Evolutionary conservation across 2,329 filamentous ascomycete genomes (phyloP).

Genomic region (Lachnellula suecica): DNA sequence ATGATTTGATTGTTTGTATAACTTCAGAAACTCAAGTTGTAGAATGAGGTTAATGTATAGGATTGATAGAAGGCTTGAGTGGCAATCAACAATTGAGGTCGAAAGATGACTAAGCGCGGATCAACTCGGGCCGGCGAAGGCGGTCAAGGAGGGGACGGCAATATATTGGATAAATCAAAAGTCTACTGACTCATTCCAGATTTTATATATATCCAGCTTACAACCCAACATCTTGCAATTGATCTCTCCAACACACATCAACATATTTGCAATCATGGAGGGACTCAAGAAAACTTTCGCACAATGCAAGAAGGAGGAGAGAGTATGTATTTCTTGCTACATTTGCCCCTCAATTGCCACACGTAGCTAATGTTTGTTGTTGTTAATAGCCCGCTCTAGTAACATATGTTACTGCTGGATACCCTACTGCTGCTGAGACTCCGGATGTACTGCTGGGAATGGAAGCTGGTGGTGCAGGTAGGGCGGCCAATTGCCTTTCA

Average conservation of each 20-base stretch:
- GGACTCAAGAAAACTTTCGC: slow-evolving; percentile 55
- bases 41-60: background rate
- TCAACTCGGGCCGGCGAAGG: slow-evolving; percentile 6
- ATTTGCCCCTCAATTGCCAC: slow-evolving; percentile 2
- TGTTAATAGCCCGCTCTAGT: slow-evolving; percentile 63
- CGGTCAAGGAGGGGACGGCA: slow-evolving; percentile 23
- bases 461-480: slow-evolving; percentile 90
- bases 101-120: slow-evolving; percentile 3
- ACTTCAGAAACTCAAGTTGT: no score
- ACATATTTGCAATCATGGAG: slow-evolving; percentile 36
- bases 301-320: slow-evolving; percentile 52
- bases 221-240: slow-evolving; percentile 16
- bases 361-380: slow-evolving; percentile 6
- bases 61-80: background rate
- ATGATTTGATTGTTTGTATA: background rate
- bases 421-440: slow-evolving; percentile 78
- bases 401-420: slow-evolving; percentile 95
- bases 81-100: background rate
- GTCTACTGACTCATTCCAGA: slow-evolving; percentile 22
- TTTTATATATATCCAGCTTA: slow-evolving; percentile 1
- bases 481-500: slow-evolving; percentile 22
- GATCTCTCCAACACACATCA: slow-evolving; percentile 7
- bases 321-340: slow-evolving; percentile 29
- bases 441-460: slow-evolving; percentile 82
- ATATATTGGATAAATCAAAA: slow-evolving; percentile 6